These are phyloP conservation scores for Lichtheimia hyalospora DNA, from an alignment of 371 early-diverging fungal genomes.

Conservation along the genomic window DNA sequence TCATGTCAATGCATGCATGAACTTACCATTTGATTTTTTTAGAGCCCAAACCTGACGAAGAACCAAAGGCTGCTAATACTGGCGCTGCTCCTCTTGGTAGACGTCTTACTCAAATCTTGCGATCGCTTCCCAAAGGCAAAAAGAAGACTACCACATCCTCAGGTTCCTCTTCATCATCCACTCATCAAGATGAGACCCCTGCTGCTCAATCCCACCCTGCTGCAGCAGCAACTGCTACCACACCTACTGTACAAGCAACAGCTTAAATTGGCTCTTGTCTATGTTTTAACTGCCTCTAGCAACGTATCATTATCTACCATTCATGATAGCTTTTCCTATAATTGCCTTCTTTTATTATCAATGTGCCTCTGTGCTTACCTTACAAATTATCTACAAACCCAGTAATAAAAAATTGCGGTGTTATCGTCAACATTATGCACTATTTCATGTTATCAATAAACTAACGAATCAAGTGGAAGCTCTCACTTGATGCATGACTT, in stretches of 20 bases:
- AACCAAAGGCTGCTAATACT: no score
- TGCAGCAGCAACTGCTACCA: conserved; percentile 12
- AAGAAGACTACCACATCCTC: conserved; percentile 7
- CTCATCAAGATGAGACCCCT: neutral
- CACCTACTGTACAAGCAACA: conserved; percentile 14
- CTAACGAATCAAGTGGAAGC: neutral
- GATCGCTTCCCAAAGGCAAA: neutral
- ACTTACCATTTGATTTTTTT: no score
- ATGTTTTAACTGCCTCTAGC: no score
- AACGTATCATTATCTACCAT: no score
- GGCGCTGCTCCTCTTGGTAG: no score
- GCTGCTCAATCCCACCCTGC: conserved; percentile 9
- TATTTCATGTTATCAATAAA: neutral
- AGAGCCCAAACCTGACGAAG: no score
- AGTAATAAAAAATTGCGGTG: neutral
- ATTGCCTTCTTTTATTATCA: no score
- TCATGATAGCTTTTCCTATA: no score
- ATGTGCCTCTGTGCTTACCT: no score
- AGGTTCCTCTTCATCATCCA: neutral
- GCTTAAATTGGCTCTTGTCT: conserved; percentile 3
- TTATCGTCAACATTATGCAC: neutral
- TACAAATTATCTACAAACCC: no score
- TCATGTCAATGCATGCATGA: no score
- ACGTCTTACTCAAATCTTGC: neutral
- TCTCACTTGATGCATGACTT: neutral